Percentiles rank a stretch among this genome's conserved stretches.
phyloP scores from a whole-genome alignment of 2,329 filamentous ascomycete species.

The Chrysosporium keratinophilum region DNA sequence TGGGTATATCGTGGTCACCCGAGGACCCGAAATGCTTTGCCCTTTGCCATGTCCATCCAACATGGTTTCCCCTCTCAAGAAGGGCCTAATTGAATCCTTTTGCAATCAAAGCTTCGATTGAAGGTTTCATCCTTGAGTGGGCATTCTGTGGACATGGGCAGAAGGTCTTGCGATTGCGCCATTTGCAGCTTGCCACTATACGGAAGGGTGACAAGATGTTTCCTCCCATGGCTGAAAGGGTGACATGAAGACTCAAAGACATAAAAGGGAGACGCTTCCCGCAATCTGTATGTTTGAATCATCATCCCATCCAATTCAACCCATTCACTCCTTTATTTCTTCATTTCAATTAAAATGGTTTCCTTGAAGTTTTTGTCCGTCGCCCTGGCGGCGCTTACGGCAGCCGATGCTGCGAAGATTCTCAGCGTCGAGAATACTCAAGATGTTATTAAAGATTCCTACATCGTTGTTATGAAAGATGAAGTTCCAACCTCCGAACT shows the following conservation, averaged over 20 bases:
- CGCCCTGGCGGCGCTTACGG: slow-evolving; percentile 10
- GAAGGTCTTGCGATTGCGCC: background rate
- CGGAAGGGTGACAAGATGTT: background rate
- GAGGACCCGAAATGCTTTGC: background rate
- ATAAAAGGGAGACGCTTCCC: slow-evolving; percentile 4
- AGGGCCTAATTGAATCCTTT: background rate
- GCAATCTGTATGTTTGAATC: background rate
- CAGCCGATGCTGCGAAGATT: slow-evolving; percentile 13
- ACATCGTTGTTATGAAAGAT: slow-evolving; percentile 18
- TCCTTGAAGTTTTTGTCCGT: slow-evolving; percentile 15
- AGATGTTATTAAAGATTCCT: slow-evolving; percentile 15
- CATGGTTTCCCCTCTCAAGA: background rate
- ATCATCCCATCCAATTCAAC: background rate
- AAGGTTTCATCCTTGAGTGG: slow-evolving; percentile 1
- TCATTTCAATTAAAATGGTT: slow-evolving; percentile 8
- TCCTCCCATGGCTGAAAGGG: background rate
- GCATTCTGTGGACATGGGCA: background rate
- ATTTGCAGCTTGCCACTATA: background rate
- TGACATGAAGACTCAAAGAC: background rate
- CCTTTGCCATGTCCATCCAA: background rate
- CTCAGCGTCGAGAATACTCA: slow-evolving; percentile 6
- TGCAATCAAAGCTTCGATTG: background rate
- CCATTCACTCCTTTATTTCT: background rate
- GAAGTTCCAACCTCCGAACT: slow-evolving; percentile 12
- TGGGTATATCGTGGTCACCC: background rate